Percentiles rank a stretch among this genome's conserved stretches.
phyloP scores from a whole-genome alignment of 2,329 filamentous ascomycete species.

The Pseudogymnoascus sp. region DNA sequence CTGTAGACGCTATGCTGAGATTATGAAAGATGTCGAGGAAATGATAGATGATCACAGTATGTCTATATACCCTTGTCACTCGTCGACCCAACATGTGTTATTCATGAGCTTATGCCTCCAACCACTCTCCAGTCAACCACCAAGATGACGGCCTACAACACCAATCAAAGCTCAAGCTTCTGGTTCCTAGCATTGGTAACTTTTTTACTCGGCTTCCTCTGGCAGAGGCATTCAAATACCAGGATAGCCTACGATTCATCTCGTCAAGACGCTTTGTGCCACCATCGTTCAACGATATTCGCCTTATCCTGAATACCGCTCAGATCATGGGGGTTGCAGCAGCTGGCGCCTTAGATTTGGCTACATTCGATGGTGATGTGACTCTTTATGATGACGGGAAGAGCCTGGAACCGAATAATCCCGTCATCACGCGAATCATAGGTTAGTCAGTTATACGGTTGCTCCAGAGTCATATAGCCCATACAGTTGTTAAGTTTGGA shows the following conservation, averaged over 20 bases:
- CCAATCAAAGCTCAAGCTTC: constrained; percentile 82
- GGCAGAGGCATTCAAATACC: constrained; percentile 84
- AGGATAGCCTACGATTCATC: constrained; percentile 79
- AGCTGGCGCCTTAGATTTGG: constrained; percentile 64
- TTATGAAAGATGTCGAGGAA: constrained; percentile 85
- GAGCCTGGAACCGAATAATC: constrained; percentile 65
- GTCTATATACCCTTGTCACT: constrained; percentile 17
- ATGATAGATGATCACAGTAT: constrained; percentile 88
- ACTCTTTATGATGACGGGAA: constrained; percentile 90
- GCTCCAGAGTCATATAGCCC: constrained; percentile 8
- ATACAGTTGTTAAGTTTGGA: constrained; percentile 25
- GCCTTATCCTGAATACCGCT: constrained; percentile 86
- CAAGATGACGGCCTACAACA: constrained; percentile 56
- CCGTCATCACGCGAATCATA: constrained; percentile 61
- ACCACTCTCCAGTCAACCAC: constrained; percentile 50
- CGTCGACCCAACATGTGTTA: neutral
- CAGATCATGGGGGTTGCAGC: constrained; percentile 87
- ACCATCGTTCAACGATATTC: constrained; percentile 94
- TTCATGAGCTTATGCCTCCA: neutral
- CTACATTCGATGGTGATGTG: constrained; percentile 96
- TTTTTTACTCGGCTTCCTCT: constrained; percentile 88
- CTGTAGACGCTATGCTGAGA: constrained; percentile 85
- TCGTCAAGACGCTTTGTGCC: constrained; percentile 87
- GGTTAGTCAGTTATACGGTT: constrained; percentile 28
- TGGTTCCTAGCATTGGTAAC: constrained; percentile 83